Evolutionary conservation across 2,329 filamentous ascomycete genomes (phyloP), one percentile per base, ranked within the genome.

Genomic region (Venturiaceae sp.): DNA sequence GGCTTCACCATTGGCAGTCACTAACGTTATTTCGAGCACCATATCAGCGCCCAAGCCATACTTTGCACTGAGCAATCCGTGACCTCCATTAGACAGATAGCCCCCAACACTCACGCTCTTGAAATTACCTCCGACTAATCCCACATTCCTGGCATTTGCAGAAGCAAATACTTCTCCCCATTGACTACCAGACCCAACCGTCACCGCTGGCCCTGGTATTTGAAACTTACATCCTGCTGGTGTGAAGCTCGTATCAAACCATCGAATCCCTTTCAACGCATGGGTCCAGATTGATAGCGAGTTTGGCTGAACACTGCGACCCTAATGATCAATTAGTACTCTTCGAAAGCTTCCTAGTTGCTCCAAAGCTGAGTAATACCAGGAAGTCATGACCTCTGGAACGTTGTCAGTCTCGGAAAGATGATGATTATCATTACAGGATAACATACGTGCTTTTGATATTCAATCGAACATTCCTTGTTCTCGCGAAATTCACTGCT

Each of bases 391-490:
- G 32, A 19, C 44, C 56, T 30, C n/a, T n/a, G n/a, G n/a, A n/a
- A n/a, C n/a, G n/a, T n/a, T n/a, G 11, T 13, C 13, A 13, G n/a
- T n/a, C n/a, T n/a, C n/a, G n/a, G n/a, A n/a, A n/a, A n/a, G n/a
- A n/a, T n/a, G n/a, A n/a, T n/a, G n/a, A n/a, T n/a, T n/a, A n/a
- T n/a, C n/a, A n/a, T n/a, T 23, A 16, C 36, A 39, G n/a, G n/a
- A n/a, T n/a, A n/a, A n/a, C n/a, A n/a, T n/a, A n/a, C n/a, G 79
- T 82, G 68, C 81, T 79, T 60, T 73, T 74, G 55, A 82, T 70
- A 44, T 80, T 74, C n/a, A 81, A 66, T 2, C 79, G 78, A 44
- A 81, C 69, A 63, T 80, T 78, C 7, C 69, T 64, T 28, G 70
- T 71, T 7, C 73, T 70, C 14, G 77, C 77, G 61, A 80, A 76